Evolutionary conservation across 306 rosid genomes (phyloP), one percentile per base, ranked within the genome.

Genomic region (Vigna radiata): DNA sequence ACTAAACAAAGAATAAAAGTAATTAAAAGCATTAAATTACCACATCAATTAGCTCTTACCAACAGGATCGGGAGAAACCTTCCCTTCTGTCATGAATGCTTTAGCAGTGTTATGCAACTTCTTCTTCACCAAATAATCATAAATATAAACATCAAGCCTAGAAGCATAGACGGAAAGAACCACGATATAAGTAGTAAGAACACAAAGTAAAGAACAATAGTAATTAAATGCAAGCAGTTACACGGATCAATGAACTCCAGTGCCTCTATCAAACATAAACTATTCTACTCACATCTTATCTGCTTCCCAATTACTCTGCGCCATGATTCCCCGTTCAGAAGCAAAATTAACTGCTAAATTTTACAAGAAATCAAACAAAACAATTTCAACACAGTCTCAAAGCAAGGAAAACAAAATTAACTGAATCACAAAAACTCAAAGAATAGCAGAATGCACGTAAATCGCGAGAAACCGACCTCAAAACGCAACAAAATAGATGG

Each of bases 301-400:
- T 18, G 98, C 98, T 84, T 94, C 98, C 98, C 98, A 94, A 84
- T 87, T 91, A 75, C 93, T 94, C 89, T 90, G 96, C 75, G 94
- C 92, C 98, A 94, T 94, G 74, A 73, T 72, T 68, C 70, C 77
- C 18, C 47, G 68, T 17, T 77, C 60, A 68, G 46, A 64, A 60
- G 54, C 78, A 75, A 64, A 77, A 61, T 81, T 64, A 82, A 82
- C 91, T 84, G 83, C 77, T 27, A 52, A 85, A 21, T 84, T 79
- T 14, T 18, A 16, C 72, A 50, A 71, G 23, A 11, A 29, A 77
- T 73, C 41, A 14, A 65, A 41, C 18, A 37, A 41, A 70, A 23
- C 49, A 10, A 63, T 77, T 39, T 54, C 64, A 75, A 29, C 17
- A 46, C 36, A 52, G 48, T 46, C 63, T 72, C 66, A 12, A 37